phyloP scores from a whole-genome alignment of 768 basidiomycete species.

The Tulasnella sp. region DNA sequence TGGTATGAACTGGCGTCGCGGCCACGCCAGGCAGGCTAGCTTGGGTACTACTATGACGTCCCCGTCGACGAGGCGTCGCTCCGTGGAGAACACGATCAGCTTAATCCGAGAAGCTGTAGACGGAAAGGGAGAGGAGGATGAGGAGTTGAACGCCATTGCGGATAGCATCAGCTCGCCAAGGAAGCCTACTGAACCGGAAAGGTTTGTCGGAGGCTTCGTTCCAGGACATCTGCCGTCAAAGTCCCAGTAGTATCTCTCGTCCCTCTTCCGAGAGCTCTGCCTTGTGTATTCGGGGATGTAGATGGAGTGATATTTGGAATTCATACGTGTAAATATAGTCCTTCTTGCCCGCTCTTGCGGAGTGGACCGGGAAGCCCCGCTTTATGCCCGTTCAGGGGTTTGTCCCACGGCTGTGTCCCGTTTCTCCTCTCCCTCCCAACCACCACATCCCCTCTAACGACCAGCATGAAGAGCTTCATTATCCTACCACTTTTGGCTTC shows the following conservation, averaged over 20 bases:
- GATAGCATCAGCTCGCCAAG: slow-evolving; percentile 11
- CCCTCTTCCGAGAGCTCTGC: neutral
- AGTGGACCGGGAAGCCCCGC: neutral
- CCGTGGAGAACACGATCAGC: slow-evolving; percentile 90
- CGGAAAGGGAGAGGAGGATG: slow-evolving; percentile 42
- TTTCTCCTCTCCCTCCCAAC: neutral
- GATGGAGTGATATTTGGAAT: neutral
- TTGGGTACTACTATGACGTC: slow-evolving; percentile 92
- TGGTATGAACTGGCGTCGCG: slow-evolving; percentile 44
- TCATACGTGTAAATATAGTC: neutral
- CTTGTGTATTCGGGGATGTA: neutral
- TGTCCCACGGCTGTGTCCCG: neutral
- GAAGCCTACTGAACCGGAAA: neutral
- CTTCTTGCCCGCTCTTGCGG: neutral
- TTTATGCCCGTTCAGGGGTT: neutral
- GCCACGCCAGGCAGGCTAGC: slow-evolving; percentile 67
- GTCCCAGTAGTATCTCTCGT: neutral
- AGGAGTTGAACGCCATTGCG: slow-evolving; percentile 21
- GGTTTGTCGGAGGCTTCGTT: slow-evolving; percentile 3
- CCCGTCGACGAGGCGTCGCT: slow-evolving; percentile 83
- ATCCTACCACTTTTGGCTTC: neutral
- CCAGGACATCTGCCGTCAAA: slow-evolving; percentile 2
- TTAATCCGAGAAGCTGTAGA: slow-evolving; percentile 91
- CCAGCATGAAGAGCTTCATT: neutral
- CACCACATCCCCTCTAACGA: neutral